Base-by-base conservation (phyloP, 257 asterid genomes). In the Echium plantagineum region DNA sequence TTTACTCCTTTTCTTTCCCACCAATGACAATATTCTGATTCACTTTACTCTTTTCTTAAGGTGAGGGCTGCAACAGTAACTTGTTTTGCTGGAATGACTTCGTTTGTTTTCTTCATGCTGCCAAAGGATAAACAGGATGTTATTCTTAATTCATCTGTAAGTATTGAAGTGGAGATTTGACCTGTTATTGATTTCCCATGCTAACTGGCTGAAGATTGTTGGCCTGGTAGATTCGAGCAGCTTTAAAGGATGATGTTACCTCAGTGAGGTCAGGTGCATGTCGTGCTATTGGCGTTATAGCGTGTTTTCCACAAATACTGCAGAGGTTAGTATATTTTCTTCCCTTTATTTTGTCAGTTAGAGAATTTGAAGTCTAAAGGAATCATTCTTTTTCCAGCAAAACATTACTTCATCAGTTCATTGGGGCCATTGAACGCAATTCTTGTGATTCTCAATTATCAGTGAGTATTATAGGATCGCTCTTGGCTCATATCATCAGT, bases 1-100 rank as follows among this genome's bases (percentile, higher is more conserved):
- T 35, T 35, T 35, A 35, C 46, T 35, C 46, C 9, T 35, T 7
- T 35, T 35, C 46, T 35, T 5, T 3, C 12, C 46, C 6, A 35
- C 46, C 3, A 49, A 49, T 15, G 54, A n/a, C 5, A 15, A n/a
- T 49, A 15, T 35, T 55, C 68, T 38, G 57, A 48, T 63, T 70
- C 69, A 66, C 52, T 63, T 31, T 74, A 57, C 64, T 52, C 57
- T 74, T 60, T 72, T 69, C 61, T 61, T 62, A 72, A 90, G 97
- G 97, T 87, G 58, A 87, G 98, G 80, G 91, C 96, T 73, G 94
- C 96, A 65, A 70, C 98, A 57, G 78, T 90, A 67, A 87, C 98
- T 70, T 90, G 98, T 70, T 90, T 90, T 72, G 96, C 98, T 66
- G 98, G 98, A 71, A 75, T 90, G 79, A 90, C 98, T 77, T 87